Evolutionary conservation across 2,329 filamentous ascomycete species (phyloP), one percentile per base, ranked within the genome.

Genomic region (Trichoderma harzianum): DNA sequence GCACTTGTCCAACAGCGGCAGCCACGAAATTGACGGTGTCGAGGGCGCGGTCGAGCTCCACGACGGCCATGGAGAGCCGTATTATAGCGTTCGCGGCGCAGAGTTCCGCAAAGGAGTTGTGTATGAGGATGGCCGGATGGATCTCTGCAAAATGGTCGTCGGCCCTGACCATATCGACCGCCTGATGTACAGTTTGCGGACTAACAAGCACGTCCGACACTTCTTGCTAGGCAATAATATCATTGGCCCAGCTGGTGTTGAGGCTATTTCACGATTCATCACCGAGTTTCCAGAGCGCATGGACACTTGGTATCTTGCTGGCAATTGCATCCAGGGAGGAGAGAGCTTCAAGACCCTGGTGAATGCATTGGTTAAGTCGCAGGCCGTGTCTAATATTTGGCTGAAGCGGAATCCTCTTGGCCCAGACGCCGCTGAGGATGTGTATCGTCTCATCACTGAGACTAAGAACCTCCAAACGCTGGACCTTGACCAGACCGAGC

Each of bases 191-290:
- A 84, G 82, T 67, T 79, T 88, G 73, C 81, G 82, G 60, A 75
- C 79, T 3, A 87, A 87, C 74, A 76, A 77, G 21, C 85, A 85
- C 75, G 82, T 87, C 63, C 80, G 79, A 43, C 86, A 88, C 72
- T 87, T 88, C 75, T 78, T 88, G 61, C 79, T 88, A 47, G 86
- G 86, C 10, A 87, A 88, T 77, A 88, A 87, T 70, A 85, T 86
- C 74, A 85, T 88, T 73, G 86, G 86, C 5, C 83, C 84, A 0
- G 78, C 81, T 36, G 86, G 86, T 16, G 85, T 84, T 3, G 77
- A 78, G 51, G 82, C 81, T 51, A 84, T 87, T 70, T 81, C 84
- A 34, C 76, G 79, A 10, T 88, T 87, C 76, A 78, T 86, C 61
- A 73, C 79, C 14, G 82, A 84, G 24, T 78, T 81, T 61, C 86